Evolutionary conservation across 345 rosid species (phyloP), one percentile per base, ranked within the genome.

Genomic region (Mallotus nudiflorus): DNA sequence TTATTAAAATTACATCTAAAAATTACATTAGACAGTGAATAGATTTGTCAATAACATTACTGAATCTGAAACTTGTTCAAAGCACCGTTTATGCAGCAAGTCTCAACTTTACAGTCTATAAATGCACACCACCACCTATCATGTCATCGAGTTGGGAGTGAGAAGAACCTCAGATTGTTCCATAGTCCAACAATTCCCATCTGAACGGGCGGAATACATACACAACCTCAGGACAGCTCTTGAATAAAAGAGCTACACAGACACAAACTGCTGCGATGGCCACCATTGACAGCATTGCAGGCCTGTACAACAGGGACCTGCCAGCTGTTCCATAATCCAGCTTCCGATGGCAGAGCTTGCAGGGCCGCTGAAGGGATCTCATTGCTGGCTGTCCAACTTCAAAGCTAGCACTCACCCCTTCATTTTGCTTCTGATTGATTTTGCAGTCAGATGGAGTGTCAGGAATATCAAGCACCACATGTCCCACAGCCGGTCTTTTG

Each of bases 231-330:
- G 98, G 99, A 28, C 81, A 88, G 77, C 97, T 92, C 90, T 96
- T 96, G 82, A 96, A 96, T 52, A 92, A 83, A 64, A 96, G 97
- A 13, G 99, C 98, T 45, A 96, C 98, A 28, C 98, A 96, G 46
- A 92, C 99, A 6, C 99, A 96, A 24, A 92, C 99, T 0, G 97
- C 97, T n/a, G 98, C 99, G 15, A 96, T 80, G 9, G 91, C 93
- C 77, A 96, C 92, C 98, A 92, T 91, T 15, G 98, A 92, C 58
- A 96, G 82, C 99, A 96, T 88, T 22, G 99, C 90, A 1, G 99
- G 99, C 82, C 93, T 87, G 85, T 92, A 96, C 31, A 82, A 78
- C 39, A 90, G 81, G 51, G 96, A 82, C 82, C 85, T 78, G 46
- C 88, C 74, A 48, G 79, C 40, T 27, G 81, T 59, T 73, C 87